Conservation (phyloP, 371 early-diverging fungal species). For the Thermomucor indicae-seudaticae region DNA sequence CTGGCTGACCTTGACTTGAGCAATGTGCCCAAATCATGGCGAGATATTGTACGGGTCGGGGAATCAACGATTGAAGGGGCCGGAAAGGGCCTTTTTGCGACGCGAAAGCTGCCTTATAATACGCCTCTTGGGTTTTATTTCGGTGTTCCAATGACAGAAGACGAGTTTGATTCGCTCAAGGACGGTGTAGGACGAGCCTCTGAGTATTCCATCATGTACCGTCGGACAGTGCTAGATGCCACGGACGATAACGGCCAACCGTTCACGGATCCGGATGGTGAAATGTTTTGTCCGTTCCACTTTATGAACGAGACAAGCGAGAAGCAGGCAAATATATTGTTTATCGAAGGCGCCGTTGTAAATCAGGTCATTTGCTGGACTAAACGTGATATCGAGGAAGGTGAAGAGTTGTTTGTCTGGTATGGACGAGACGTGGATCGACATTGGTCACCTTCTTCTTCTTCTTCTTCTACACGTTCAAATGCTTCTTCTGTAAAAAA, state of each 20-base stretch:
- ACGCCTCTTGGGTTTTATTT: conserved; percentile 81
- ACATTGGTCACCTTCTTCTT: conserved; percentile 20
- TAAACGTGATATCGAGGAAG: conserved; percentile 56
- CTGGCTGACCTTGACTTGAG: conserved; percentile 21
- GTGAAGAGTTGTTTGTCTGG: conserved; percentile 80
- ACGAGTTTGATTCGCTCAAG: conserved; percentile 80
- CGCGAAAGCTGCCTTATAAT: conserved; percentile 57
- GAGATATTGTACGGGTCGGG: conserved; percentile 45
- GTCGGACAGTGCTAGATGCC: conserved; percentile 80
- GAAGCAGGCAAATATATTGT: conserved; percentile 60
- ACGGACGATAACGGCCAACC: conserved; percentile 76
- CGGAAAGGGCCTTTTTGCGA: conserved; percentile 77
- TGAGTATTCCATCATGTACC: conserved; percentile 74
- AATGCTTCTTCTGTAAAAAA: background rate
- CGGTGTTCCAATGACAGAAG: conserved; percentile 85
- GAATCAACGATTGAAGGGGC: conserved; percentile 19
- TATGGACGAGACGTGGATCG: conserved; percentile 63
- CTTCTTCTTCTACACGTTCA: background rate
- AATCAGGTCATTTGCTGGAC: conserved; percentile 85
- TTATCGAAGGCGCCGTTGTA: conserved; percentile 71
- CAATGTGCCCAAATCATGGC: conserved; percentile 33
- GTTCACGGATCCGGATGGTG: conserved; percentile 58
- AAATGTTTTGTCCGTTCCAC: conserved; percentile 81
- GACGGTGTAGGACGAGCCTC: conserved; percentile 74
- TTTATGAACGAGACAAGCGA: conserved; percentile 81